Conservation (phyloP, 2,329 filamentous ascomycete species). For the Stachybotrys chartarum region DNA sequence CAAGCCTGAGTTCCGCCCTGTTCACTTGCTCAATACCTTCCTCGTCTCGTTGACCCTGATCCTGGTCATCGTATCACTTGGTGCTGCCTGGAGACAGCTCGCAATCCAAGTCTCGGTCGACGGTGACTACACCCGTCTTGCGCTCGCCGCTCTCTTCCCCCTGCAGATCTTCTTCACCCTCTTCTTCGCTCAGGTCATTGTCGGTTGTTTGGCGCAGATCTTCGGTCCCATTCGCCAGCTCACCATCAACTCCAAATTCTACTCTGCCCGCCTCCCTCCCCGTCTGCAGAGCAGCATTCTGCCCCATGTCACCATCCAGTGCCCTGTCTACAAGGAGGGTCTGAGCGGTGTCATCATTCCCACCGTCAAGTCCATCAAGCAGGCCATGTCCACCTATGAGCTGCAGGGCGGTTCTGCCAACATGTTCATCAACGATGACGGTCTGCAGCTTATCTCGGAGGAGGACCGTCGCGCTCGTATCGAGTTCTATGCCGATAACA, state of each 20-base stretch:
- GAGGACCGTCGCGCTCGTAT: conserved; percentile 56
- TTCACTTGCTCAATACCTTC: conserved; percentile 63
- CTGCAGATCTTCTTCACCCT: conserved; percentile 75
- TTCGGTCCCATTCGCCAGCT: conserved; percentile 71
- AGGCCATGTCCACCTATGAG: conserved; percentile 70
- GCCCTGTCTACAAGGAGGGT: conserved; percentile 83
- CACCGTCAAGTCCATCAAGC: conserved; percentile 70
- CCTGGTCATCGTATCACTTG: conserved; percentile 58
- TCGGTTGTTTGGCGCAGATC: conserved; percentile 68
- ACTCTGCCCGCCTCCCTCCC: conserved; percentile 63
- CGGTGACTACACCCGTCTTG: conserved; percentile 52
- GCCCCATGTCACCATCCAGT: conserved; percentile 75
- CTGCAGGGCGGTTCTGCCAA: conserved; percentile 72
- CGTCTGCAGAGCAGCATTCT: conserved; percentile 50
- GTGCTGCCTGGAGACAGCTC: conserved; percentile 62
- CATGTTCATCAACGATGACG: conserved; percentile 71
- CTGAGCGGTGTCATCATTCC: conserved; percentile 67
- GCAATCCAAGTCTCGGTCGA: conserved; percentile 64
- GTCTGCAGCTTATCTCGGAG: conserved; percentile 59
- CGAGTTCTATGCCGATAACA: conserved; percentile 62
- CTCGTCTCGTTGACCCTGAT: conserved; percentile 61
- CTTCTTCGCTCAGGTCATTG: conserved; percentile 73
- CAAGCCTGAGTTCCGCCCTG: conserved; percentile 56
- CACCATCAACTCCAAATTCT: conserved; percentile 72
- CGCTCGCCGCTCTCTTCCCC: conserved; percentile 58